Evolutionary conservation across 306 rosid species (phyloP), one percentile per base, ranked within the genome.

Genomic region (Cucurbita moschata): DNA sequence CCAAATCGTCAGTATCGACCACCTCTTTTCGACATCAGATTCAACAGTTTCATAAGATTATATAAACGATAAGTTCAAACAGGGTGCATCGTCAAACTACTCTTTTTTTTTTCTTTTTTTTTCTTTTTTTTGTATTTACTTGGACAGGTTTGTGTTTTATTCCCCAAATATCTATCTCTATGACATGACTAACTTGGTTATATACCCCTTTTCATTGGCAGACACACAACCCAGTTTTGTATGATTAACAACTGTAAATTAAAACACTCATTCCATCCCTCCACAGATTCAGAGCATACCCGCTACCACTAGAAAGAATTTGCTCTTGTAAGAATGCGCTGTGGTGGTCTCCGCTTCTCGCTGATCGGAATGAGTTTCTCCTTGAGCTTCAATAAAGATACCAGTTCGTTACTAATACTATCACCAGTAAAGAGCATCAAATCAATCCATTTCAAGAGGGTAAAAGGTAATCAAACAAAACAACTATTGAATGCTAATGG

Each of bases 381-480:
- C 77, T 71, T 53, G 38, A 91, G 90, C 97, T 91, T 85, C 86
- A 84, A 46, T 46, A 21, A n/a, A 35, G 5, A 60, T 26, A 14
- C 47, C 42, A 16, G 21, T 52, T 16, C 16, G 18, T 43, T 59
- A 46, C 64, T 6, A 16, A 47, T 19, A 57, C 10, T 10, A 21
- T 3, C 13, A 21, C 13, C 18, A 35, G 58, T 37, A 56, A 62
- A 77, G 68, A 42, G 58, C 30, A 16, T 55, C 50, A 67, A 67
- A 9, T 63, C 63, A 46, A 67, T 67, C 55, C 55, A 43, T 35
- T 76, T 15, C 50, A 54, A 68, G n/a, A 18, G 58, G 55, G 16
- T 8, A 30, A 19, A 37, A 54, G 44, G 40, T 54, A 62, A 40
- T 63, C 6, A 62, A 39, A 39, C 26, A 4, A 63, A 40, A 63